These are phyloP conservation scores for Camellia japonica DNA, from an alignment of 148 eudicot species.

Conservation along the genomic window DNA sequence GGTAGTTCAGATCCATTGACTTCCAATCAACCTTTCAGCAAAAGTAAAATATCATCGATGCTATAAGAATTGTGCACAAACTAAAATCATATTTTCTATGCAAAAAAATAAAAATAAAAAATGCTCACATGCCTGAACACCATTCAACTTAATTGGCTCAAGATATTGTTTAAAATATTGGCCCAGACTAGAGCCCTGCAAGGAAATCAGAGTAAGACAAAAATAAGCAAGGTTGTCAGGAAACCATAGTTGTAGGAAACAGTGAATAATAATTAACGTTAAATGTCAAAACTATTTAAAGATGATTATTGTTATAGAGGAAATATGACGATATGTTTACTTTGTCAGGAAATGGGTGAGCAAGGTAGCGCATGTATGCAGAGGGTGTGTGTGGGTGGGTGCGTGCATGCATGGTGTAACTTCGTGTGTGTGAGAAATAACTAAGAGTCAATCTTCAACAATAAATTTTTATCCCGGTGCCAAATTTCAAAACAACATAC, in stretches of 20 bases:
- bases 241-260: conserved; percentile 1
- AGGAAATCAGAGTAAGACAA: conserved; percentile 15
- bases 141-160: conserved; percentile 87
- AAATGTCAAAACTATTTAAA: background rate
- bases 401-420: no score
- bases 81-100: background rate
- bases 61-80: conserved; percentile 8
- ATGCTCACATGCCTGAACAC: conserved; percentile 54
- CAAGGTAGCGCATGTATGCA: no score
- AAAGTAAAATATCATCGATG: conserved; percentile 11
- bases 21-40: conserved; percentile 84
- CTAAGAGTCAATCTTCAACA: no score
- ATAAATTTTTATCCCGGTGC: no score
- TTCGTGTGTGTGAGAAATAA: no score
- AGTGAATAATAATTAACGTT: background rate
- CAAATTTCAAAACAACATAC: no score
- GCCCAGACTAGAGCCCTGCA: conserved; percentile 95
- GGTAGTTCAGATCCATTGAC: conserved; percentile 85
- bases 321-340: no score
- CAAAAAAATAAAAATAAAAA: background rate
- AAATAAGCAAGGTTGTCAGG: background rate
- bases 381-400: no score
- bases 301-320: no score
- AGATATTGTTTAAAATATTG: conserved; percentile 92
- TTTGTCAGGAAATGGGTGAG: no score